phyloP scores from a whole-genome alignment of 164 flowering plant species.

The Tetracentron sinense region DNA sequence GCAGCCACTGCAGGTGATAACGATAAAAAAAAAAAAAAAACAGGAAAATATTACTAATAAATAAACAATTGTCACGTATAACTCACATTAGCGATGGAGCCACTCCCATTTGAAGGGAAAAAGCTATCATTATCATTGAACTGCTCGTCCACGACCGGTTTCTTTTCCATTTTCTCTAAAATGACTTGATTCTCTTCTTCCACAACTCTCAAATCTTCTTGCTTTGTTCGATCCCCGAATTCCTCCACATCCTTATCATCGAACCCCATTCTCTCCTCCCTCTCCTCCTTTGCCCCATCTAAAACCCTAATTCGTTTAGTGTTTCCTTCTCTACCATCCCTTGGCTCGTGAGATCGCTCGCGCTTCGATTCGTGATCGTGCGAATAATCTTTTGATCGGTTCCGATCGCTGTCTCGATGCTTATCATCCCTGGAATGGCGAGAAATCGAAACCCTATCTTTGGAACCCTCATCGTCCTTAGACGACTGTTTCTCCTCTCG shows the following conservation, averaged over 20 bases:
- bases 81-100: slow-evolving; percentile 49
- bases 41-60: neutral
- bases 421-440: slow-evolving; percentile 14
- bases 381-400: slow-evolving; percentile 7
- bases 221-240: too few species aligned
- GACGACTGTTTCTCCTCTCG: slow-evolving; percentile 21
- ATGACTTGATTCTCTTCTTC: too few species aligned
- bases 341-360: slow-evolving; percentile 28
- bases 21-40: too few species aligned
- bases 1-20: too few species aligned
- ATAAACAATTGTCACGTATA: too few species aligned
- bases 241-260: slow-evolving; percentile 21
- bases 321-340: slow-evolving; percentile 21
- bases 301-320: slow-evolving; percentile 46
- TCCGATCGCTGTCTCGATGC: slow-evolving; percentile 17
- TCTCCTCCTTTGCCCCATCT: slow-evolving; percentile 27
- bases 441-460: neutral
- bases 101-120: slow-evolving; percentile 24
- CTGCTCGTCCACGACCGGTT: too few species aligned
- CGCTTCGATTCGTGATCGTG: slow-evolving; percentile 19
- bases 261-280: slow-evolving; percentile 32
- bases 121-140: slow-evolving; percentile 3
- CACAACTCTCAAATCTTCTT: too few species aligned
- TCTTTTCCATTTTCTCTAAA: too few species aligned
- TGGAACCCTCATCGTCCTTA: neutral